These are phyloP conservation scores for Mycena metata DNA, from an alignment of 768 basidiomycete species.

Conservation along the genomic window DNA sequence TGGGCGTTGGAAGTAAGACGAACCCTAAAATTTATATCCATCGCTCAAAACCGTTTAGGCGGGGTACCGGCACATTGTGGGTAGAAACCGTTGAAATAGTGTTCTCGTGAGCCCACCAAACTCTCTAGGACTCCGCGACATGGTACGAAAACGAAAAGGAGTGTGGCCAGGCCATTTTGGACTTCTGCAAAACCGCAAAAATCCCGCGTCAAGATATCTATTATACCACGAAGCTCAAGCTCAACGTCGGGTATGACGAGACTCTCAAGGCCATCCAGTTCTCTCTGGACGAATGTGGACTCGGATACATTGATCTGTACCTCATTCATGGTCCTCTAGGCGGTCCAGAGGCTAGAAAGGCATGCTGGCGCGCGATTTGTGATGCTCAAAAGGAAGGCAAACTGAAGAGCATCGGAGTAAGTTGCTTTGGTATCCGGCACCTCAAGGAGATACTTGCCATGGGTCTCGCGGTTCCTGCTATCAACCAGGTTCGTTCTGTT, in stretches of 20 bases:
- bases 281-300: slow-evolving; percentile 65
- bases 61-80: slow-evolving; percentile 75
- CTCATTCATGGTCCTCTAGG: slow-evolving; percentile 79
- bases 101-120: slow-evolving; percentile 27
- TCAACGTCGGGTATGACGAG: slow-evolving; percentile 66
- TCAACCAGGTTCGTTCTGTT: slow-evolving; percentile 67
- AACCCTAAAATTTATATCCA: slow-evolving; percentile 6
- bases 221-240: slow-evolving; percentile 78
- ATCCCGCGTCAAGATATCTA: slow-evolving; percentile 72
- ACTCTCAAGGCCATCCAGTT: slow-evolving; percentile 63
- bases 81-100: slow-evolving; percentile 43
- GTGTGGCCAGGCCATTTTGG: slow-evolving; percentile 71
- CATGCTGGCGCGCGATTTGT: slow-evolving; percentile 76
- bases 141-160: slow-evolving; percentile 78
- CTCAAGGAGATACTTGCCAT: slow-evolving; percentile 64
- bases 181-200: slow-evolving; percentile 61
- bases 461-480: slow-evolving; percentile 63
- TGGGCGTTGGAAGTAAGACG: slow-evolving; percentile 71
- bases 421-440: slow-evolving; percentile 71
- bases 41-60: slow-evolving; percentile 52
- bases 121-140: slow-evolving; percentile 59
- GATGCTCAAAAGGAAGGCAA: slow-evolving; percentile 73
- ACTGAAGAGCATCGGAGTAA: slow-evolving; percentile 74
- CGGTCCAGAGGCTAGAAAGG: slow-evolving; percentile 65
- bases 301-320: slow-evolving; percentile 80